Percentiles rank a stretch among this genome's conserved stretches.
Conservation (phyloP, 148 eudicot species). For the Simmondsia chinensis region DNA sequence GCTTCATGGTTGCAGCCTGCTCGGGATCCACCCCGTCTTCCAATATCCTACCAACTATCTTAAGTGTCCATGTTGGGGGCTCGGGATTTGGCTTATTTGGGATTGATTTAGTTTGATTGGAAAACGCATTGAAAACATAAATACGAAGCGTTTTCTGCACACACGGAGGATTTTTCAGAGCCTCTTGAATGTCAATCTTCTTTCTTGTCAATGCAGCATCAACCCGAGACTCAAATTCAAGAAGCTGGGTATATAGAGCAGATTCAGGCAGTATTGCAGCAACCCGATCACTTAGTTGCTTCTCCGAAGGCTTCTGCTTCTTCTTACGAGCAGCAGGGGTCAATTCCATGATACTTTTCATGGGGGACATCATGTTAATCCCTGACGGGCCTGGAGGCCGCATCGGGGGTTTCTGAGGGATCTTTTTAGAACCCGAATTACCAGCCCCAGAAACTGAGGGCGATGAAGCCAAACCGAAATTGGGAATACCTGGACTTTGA, state of each 20-base stretch:
- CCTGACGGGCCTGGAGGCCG: constrained; percentile 51
- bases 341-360: constrained; percentile 63
- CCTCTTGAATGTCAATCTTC: constrained; percentile 90
- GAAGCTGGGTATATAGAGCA: constrained; percentile 85
- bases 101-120: constrained; percentile 55
- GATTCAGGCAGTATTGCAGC: constrained; percentile 91
- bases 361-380: constrained; percentile 38
- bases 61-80: constrained; percentile 87
- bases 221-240: constrained; percentile 88
- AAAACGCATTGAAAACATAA: constrained; percentile 81
- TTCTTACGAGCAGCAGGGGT: constrained; percentile 66
- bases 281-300: constrained; percentile 55
- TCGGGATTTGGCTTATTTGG: constrained; percentile 75
- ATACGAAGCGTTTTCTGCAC: constrained; percentile 85
- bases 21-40: constrained; percentile 89
- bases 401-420: constrained; percentile 65
- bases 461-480: constrained; percentile 27
- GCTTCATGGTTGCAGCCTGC: constrained; percentile 54
- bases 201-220: constrained; percentile 81
- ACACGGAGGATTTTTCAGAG: constrained; percentile 68
- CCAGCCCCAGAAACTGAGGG: constrained; percentile 24
- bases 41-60: constrained; percentile 80
- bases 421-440: constrained; percentile 32
- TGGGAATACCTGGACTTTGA: constrained; percentile 37
- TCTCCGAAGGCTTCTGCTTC: constrained; percentile 82